phyloP scores from a whole-genome alignment of 164 flowering plant species.

The Sedum album region DNA sequence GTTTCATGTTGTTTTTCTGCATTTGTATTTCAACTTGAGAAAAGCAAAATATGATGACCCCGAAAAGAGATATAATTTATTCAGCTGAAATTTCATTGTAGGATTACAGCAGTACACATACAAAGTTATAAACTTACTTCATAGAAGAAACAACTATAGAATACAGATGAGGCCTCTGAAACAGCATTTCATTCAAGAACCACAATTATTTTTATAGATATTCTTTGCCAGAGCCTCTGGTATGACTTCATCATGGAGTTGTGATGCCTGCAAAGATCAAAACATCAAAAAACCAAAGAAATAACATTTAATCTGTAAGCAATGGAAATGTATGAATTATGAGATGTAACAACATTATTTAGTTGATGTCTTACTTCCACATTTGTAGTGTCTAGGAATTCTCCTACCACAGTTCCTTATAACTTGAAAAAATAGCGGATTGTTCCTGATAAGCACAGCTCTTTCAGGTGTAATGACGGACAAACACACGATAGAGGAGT shows the following conservation, averaged over 20 bases:
- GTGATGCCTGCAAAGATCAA: not conserved
- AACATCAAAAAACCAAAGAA: not conserved
- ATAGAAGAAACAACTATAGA: too few relatives aligned
- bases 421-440: not conserved
- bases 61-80: too few relatives aligned
- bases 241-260: not conserved
- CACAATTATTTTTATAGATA: too few relatives aligned
- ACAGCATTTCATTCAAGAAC: too few relatives aligned
- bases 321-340: not conserved
- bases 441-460: not conserved
- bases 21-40: too few relatives aligned
- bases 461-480: not conserved
- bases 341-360: not conserved
- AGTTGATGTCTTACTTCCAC: conserved; percentile 2
- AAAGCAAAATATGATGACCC: too few relatives aligned
- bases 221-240: not conserved
- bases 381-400: not conserved
- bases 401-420: not conserved
- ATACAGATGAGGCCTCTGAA: too few relatives aligned
- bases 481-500: not conserved
- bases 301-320: not conserved
- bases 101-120: too few relatives aligned
- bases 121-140: too few relatives aligned
- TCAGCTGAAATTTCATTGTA: too few relatives aligned
- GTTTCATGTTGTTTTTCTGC: too few relatives aligned